Conservation (phyloP, 2,329 filamentous ascomycete species). For the Fusarium abutilonis region DNA sequence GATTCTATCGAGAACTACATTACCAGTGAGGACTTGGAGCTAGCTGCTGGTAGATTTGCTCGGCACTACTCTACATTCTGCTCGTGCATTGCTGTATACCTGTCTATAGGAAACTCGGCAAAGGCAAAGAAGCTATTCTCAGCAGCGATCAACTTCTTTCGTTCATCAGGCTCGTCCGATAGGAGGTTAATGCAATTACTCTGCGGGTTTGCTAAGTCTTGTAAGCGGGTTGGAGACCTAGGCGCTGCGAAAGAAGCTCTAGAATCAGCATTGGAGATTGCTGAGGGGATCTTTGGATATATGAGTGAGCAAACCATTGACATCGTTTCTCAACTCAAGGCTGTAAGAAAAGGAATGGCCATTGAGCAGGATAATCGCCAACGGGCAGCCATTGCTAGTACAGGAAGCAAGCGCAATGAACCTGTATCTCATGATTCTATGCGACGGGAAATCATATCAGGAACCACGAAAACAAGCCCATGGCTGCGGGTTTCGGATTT, state of each 20-base stretch:
- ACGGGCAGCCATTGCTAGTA: background rate
- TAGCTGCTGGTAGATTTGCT: background rate
- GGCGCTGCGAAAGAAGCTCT: background rate
- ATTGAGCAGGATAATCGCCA: background rate
- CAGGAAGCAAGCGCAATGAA: too few relatives aligned
- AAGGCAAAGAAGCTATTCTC: background rate
- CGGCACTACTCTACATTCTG: background rate
- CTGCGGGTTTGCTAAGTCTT: background rate
- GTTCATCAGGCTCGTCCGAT: fast-evolving
- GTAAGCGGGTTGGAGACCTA: background rate
- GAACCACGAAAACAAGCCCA: too few relatives aligned
- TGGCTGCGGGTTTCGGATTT: too few relatives aligned
- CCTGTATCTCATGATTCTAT: too few relatives aligned
- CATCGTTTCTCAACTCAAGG: background rate
- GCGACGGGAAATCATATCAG: too few relatives aligned
- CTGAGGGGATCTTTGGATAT: fast-evolving
- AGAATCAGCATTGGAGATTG: fast-evolving
- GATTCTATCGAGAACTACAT: background rate
- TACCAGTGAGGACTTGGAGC: fast-evolving
- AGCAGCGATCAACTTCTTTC: background rate
- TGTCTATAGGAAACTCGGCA: background rate
- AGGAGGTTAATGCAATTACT: fast-evolving
- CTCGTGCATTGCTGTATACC: background rate
- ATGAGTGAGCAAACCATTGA: background rate
- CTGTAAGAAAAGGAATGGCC: background rate